Conservation (phyloP, 495 filamentous ascomycete species). For the Bathelium albidoporum region DNA sequence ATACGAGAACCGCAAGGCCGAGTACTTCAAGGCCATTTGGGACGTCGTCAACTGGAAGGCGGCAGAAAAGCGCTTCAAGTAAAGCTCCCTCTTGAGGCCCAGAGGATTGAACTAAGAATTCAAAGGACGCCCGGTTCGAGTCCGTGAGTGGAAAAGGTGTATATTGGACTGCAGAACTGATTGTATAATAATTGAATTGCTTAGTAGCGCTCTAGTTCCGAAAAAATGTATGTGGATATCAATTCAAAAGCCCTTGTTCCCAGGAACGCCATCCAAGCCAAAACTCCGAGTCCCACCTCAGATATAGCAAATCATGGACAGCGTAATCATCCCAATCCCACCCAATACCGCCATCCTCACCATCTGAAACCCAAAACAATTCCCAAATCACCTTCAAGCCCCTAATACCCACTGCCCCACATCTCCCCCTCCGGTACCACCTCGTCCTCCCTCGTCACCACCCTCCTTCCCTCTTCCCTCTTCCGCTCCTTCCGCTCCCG, state of each 20-base stretch:
- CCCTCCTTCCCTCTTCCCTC: slow-evolving; percentile 48
- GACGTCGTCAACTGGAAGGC: slow-evolving; percentile 97
- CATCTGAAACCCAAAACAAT: not conserved
- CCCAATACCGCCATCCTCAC: not conserved
- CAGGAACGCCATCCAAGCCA: not conserved
- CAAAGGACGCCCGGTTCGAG: not conserved
- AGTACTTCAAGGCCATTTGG: slow-evolving; percentile 96
- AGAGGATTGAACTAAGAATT: no score
- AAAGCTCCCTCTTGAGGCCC: no score
- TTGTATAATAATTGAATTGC: not conserved
- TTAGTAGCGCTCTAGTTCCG: not conserved
- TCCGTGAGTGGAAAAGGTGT: not conserved
- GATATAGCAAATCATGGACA: not conserved
- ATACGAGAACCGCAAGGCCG: slow-evolving; percentile 97
- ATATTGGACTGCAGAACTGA: not conserved
- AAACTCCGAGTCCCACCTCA: not conserved
- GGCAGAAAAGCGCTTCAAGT: slow-evolving; percentile 71
- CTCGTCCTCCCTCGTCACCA: slow-evolving; percentile 45
- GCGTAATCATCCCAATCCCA: not conserved
- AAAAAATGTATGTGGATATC: not conserved
- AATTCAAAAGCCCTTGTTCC: not conserved
- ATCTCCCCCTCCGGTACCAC: slow-evolving; percentile 47
- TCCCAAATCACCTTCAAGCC: not conserved
- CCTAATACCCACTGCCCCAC: slow-evolving; percentile 40
- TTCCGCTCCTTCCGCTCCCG: slow-evolving; percentile 61